Conservation (phyloP, 768 basidiomycete species). For the Crassisporium funariophilum region DNA sequence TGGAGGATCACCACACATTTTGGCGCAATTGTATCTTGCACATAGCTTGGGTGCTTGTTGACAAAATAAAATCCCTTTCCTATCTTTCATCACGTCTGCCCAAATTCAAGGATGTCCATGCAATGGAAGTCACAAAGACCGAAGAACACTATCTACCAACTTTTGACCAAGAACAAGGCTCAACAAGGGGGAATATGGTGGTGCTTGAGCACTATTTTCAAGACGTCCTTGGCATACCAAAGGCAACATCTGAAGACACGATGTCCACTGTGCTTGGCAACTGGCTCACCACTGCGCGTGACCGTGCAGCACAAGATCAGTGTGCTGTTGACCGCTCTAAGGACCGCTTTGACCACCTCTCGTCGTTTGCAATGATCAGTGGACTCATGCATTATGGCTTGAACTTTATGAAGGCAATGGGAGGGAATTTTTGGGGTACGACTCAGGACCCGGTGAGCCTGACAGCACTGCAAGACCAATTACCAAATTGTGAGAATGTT, state of each 20-base stretch:
- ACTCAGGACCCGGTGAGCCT: constrained; percentile 11
- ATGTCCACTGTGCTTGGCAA: constrained; percentile 18
- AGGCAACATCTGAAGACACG: constrained; percentile 8
- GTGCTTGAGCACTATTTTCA: constrained; percentile 19
- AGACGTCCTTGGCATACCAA: constrained; percentile 17
- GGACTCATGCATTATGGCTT: constrained; percentile 19
- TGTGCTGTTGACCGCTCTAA: constrained; percentile 18
- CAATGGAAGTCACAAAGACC: constrained; percentile 6
- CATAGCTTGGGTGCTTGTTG: background rate
- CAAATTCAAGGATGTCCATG: background rate
- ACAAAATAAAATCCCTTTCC: constrained; percentile 6
- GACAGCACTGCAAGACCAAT: background rate
- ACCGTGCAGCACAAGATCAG: constrained; percentile 22
- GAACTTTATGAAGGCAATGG: constrained; percentile 15
- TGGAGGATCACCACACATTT: constrained; percentile 6
- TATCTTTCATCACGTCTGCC: background rate
- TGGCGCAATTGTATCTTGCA: constrained; percentile 9
- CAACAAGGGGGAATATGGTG: constrained; percentile 17
- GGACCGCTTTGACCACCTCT: constrained; percentile 18
- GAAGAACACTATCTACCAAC: constrained; percentile 20
- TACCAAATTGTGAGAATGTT: constrained; percentile 10
- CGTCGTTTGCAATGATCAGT: constrained; percentile 18
- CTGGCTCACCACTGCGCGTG: constrained; percentile 18
- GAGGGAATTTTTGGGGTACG: constrained; percentile 9
- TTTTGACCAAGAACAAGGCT: constrained; percentile 21